Percentiles rank a stretch among this genome's conserved stretches.
phyloP scores from a whole-genome alignment of 768 basidiomycete genomes.

The Tulasnella sp. region DNA sequence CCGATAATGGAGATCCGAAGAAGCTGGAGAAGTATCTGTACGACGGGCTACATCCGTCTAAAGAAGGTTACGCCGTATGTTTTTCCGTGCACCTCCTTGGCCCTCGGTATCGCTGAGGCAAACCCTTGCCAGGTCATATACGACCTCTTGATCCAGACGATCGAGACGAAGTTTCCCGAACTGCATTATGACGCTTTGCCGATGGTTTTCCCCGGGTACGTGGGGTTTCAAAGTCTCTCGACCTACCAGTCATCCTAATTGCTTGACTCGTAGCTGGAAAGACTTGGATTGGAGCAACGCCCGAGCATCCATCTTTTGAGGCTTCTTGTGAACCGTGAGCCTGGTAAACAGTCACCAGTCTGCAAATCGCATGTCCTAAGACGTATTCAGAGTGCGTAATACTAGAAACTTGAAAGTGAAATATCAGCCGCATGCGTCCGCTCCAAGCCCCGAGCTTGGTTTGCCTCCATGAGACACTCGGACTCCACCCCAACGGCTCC shows the following conservation, averaged over 20 bases:
- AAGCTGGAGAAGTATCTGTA: constrained; percentile 45
- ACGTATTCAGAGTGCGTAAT: too few species aligned
- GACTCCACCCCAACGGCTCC: not conserved
- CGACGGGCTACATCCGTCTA: constrained; percentile 78
- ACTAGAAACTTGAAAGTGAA: not conserved
- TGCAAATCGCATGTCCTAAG: not conserved
- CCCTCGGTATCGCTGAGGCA: not conserved
- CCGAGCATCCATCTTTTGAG: not conserved
- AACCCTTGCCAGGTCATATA: constrained; percentile 50
- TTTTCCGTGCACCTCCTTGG: not conserved
- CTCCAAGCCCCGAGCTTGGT: not conserved
- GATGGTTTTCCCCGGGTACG: constrained; percentile 54
- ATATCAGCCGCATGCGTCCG: not conserved
- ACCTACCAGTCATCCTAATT: not conserved
- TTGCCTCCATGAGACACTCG: not conserved
- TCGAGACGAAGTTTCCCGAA: constrained; percentile 54
- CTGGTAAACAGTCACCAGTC: not conserved
- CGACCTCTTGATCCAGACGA: constrained; percentile 49
- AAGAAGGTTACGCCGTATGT: constrained; percentile 64
- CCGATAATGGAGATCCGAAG: constrained; percentile 48
- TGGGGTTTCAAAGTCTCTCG: constrained; percentile 18
- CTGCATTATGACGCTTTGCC: constrained; percentile 57
- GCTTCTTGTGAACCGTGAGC: not conserved
- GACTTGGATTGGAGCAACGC: constrained; percentile 6
- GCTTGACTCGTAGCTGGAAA: not conserved